Conservation (phyloP, 1,139 yeast genomes). For the Zygosaccharomyces sapae region DNA sequence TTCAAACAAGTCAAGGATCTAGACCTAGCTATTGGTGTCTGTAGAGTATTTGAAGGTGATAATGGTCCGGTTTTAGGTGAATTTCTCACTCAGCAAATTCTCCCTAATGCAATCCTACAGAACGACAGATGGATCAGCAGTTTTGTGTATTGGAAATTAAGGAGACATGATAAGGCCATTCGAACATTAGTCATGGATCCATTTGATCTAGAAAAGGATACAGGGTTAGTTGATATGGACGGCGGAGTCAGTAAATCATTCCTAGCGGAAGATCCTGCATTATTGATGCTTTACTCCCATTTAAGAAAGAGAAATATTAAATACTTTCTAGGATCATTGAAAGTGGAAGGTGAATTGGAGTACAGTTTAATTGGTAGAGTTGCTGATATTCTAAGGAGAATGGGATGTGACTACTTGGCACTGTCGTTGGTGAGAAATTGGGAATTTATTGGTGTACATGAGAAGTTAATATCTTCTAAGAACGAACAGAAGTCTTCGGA, state of each 20-base stretch:
- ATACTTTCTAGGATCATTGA: conserved; percentile 48
- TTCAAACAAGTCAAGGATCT: conserved; percentile 63
- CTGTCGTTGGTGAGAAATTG: conserved; percentile 61
- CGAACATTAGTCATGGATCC: conserved; percentile 63
- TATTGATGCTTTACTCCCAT: conserved; percentile 59
- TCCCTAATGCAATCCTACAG: conserved; percentile 53
- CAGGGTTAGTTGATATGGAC: conserved; percentile 24
- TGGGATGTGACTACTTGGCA: conserved; percentile 88
- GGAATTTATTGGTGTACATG: conserved; percentile 48
- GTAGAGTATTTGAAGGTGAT: conserved; percentile 65
- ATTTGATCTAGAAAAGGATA: conserved; percentile 36
- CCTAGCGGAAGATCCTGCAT: conserved; percentile 77
- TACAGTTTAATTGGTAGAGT: conserved; percentile 58
- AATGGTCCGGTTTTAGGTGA: conserved; percentile 49
- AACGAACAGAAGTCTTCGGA: conserved; percentile 10
- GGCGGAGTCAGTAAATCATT: conserved; percentile 42
- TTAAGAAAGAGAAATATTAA: conserved; percentile 50
- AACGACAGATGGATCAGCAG: conserved; percentile 82
- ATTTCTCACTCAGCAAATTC: conserved; percentile 49
- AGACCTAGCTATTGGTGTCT: conserved; percentile 72
- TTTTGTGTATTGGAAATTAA: conserved; percentile 73
- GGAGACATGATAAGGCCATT: conserved; percentile 52
- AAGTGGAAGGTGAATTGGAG: conserved; percentile 50
- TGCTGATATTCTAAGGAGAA: conserved; percentile 64
- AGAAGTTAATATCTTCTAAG: conserved; percentile 6